Evolutionary conservation across 305 asterid genomes (phyloP).

Genomic region (Rubia tinctorum): DNA sequence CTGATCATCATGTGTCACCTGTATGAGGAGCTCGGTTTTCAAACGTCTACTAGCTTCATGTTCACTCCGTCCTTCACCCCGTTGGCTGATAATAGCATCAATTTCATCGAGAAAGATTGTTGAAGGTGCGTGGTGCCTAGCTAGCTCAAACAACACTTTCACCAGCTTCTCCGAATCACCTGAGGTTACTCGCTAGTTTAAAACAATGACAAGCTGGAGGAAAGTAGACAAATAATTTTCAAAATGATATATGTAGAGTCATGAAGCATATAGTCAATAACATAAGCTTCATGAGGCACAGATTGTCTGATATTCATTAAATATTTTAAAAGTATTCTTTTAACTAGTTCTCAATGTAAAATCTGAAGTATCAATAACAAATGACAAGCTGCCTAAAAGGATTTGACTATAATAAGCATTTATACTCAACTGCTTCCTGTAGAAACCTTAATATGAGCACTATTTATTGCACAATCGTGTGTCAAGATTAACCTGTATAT

Average conservation of each 20-base stretch:
- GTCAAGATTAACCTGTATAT: not conserved
- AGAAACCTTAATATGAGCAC: not conserved
- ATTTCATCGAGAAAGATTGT: slow-evolving; percentile 97
- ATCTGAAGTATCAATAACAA: not conserved
- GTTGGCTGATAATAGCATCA: slow-evolving; percentile 94
- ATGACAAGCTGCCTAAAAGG: not conserved
- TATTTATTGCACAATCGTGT: not conserved
- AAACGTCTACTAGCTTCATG: slow-evolving; percentile 99
- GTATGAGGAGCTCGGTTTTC: slow-evolving; percentile 93
- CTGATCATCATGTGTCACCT: slow-evolving; percentile 46
- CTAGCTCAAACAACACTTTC: slow-evolving; percentile 92
- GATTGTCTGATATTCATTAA: not conserved
- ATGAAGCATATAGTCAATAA: not conserved
- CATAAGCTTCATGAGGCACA: not conserved
- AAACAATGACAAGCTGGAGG: not conserved
- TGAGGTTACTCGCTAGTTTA: slow-evolving; percentile 28
- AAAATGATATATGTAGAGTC: slow-evolving; percentile 1
- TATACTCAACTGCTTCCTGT: not conserved
- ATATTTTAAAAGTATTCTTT: no score
- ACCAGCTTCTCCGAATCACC: slow-evolving; percentile 98
- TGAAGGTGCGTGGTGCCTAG: slow-evolving; percentile 97
- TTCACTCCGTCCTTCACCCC: slow-evolving; percentile 96
- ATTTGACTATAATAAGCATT: not conserved
- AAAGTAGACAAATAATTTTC: not conserved
- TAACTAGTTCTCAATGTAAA: not conserved